These are phyloP conservation scores for Poronia punctata DNA, from an alignment of 495 filamentous ascomycete species.

Conservation along the genomic window DNA sequence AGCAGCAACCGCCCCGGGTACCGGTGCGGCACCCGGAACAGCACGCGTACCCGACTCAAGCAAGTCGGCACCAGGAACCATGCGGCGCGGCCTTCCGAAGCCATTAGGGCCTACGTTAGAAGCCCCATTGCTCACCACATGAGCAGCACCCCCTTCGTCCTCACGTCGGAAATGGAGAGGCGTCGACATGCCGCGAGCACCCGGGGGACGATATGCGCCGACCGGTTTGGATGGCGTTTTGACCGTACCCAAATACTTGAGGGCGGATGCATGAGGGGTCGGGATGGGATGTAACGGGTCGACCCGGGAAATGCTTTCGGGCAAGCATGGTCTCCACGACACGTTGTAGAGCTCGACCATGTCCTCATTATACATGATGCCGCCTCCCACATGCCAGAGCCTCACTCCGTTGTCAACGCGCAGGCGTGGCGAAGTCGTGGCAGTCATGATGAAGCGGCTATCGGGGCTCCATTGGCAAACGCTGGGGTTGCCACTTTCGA, in stretches of 20 bases:
- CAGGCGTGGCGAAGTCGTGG: conserved; percentile 88
- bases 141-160: conserved; percentile 90
- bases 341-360: conserved; percentile 92
- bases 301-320: conserved; percentile 50
- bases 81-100: conserved; percentile 62
- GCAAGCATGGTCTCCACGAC: conserved; percentile 73
- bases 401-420: conserved; percentile 95
- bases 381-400: conserved; percentile 88
- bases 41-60: conserved; percentile 26
- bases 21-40: conserved; percentile 71
- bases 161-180: conserved; percentile 95
- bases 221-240: conserved; percentile 92
- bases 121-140: conserved; percentile 68
- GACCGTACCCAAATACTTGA: conserved; percentile 72
- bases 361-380: conserved; percentile 89
- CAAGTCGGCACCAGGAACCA: conserved; percentile 47
- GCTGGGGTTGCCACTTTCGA: conserved; percentile 91
- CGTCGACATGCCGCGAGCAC: conserved; percentile 79
- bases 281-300: conserved; percentile 75
- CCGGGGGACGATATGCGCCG: conserved; percentile 94
- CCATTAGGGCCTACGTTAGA: conserved; percentile 62
- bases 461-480: conserved; percentile 96
- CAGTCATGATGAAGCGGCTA: conserved; percentile 88
- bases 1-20: conserved; percentile 48
- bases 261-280: conserved; percentile 73